Base-by-base conservation (phyloP, 225 moss, liverwort and hornwort genomes). In the Marchantia paleacea region DNA sequence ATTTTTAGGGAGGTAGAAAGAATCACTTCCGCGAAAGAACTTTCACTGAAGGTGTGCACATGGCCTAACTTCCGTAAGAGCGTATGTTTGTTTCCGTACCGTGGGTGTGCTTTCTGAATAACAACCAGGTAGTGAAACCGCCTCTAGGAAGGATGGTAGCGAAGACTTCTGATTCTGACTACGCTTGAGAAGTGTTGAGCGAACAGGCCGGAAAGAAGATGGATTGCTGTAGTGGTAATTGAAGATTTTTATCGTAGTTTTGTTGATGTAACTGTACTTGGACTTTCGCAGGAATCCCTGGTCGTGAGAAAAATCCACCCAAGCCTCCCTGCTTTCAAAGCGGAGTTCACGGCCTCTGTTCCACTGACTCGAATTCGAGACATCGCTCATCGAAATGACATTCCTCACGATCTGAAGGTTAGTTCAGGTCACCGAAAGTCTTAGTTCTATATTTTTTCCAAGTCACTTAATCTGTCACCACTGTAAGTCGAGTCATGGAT, bases 351-450 rank as follows among this genome's bases (percentile, higher is more conserved):
- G 64, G 93, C 97, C 1, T 92, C 97, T 61, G 97, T 97, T 55
- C 97, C 97, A 7, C 75, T 99, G 63, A 95, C 97, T 11, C 86
- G 97, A 30, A 99, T 99, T 78, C 91, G 93, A 77, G 95, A 99
- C 64, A 99, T 99, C 14, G 97, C 97, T 8, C 97, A 99, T 76
- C 88, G 97, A 31, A 93, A 97, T 78, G 97, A 93, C 82, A 99
- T 99, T 69, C 93, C 95, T 49, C 95, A 95, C 68, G 91, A 99
- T 84, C 83, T 99, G 84, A 99, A 99, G 89, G 89, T 89, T 31
- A 29, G 75, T 75, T 58, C 39, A 57, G 18, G 24, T 52, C 51
- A 49, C 49, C 49, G 14, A 0, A 49, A 7, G 49, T 20, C 20
- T 20, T 50, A 50, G 2, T 0, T 22, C 47, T 47, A 0, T 39